Evolutionary conservation across 1,284 basidiomycete genomes (phyloP).

Genomic region (Meripilus lineatus): DNA sequence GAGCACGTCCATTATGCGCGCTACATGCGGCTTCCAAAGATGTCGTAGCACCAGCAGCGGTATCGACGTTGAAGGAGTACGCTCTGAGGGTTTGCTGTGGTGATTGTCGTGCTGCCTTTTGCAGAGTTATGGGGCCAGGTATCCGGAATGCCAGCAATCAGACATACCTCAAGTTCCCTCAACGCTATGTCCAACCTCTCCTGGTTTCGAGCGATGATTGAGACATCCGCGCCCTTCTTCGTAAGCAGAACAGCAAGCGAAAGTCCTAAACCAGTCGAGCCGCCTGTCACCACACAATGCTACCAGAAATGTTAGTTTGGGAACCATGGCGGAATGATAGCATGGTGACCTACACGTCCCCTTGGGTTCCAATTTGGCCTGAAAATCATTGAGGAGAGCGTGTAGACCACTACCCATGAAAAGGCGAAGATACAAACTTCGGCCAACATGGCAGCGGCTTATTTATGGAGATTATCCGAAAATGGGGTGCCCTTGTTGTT

Average conservation of each 20-base stretch:
- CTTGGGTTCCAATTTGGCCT: conserved; percentile 13
- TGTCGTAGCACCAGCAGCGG: conserved; percentile 40
- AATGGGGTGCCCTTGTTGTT: too few relatives aligned
- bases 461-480: too few relatives aligned
- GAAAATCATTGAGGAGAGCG: conserved; percentile 9
- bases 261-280: conserved; percentile 75
- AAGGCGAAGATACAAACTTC: background rate
- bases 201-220: conserved; percentile 72
- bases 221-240: conserved; percentile 70
- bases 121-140: background rate
- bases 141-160: background rate
- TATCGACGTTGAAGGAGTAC: conserved; percentile 58
- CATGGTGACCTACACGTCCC: conserved; percentile 11
- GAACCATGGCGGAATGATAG: background rate
- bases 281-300: conserved; percentile 79
- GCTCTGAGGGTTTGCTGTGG: conserved; percentile 53
- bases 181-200: conserved; percentile 56
- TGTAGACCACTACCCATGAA: background rate
- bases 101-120: conserved; percentile 40
- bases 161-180: conserved; percentile 54
- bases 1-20: conserved; percentile 48
- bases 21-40: conserved; percentile 61
- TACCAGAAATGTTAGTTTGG: conserved; percentile 20
- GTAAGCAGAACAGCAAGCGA: conserved; percentile 66
- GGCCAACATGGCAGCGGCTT: background rate